Base-by-base conservation (phyloP, 495 filamentous ascomycete species). In the Penicillium malachiteum region DNA sequence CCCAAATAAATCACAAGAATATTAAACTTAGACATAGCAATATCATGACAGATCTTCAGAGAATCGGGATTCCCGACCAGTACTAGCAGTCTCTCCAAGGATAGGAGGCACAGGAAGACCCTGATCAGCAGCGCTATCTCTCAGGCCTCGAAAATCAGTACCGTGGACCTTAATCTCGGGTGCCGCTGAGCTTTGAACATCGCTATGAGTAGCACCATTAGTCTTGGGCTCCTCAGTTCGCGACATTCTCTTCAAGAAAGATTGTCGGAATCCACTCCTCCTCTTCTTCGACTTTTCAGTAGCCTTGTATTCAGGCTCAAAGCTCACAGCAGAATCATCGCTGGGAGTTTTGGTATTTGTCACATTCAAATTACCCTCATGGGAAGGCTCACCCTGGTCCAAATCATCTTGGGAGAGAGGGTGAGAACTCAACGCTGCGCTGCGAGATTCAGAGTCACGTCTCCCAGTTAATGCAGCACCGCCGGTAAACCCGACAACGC, bases 41-140 rank as follows among this genome's bases (percentile, higher is more conserved):
- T 16, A 50, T 44, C 26, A 52, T 43, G 50, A 52, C 48, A 82
- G 52, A 61, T 78, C 74, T 50, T 82, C 79, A 5, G 73, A 76
- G 54, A 82, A 82, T 42, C 72, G 69, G 8, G 77, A 80, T 53
- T 80, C 78, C 7, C 79, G 69, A 12, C 57, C 67, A 12, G 71
- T 65, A 63, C 71, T 77, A 47, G 66, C 63, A 40, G 65, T 72
- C 12, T 73, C 68, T 10, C 65, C 61, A 41, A 71, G 32, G 11
- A 58, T 54, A 9, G 72, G 74, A 1, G 79, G 78, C 10, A 66
- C 70, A 39, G 69, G 65, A 32, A 81, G 60, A 14, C 70, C 69
- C 37, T 78, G 79, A n/a, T 77, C 75, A 40, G 71, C 62, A 37
- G 79, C 82, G 55, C 70, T 77, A 49, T 82, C 73, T 31, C 73